phyloP scores from a whole-genome alignment of 371 early-diverging fungal genomes.

The Mortierella sp. region DNA sequence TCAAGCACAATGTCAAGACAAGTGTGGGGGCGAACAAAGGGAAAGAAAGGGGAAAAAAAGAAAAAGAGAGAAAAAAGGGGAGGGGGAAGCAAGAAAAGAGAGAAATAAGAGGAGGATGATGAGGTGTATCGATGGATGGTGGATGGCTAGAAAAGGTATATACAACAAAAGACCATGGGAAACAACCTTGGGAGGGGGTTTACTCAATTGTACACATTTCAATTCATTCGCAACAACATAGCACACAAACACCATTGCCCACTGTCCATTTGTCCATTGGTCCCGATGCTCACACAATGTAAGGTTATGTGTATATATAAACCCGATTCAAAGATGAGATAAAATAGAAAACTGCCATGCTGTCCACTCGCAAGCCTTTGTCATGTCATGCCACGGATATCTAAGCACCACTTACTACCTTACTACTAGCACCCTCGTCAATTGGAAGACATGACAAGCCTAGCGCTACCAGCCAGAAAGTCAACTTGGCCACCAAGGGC shows the following conservation, averaged over 20 bases:
- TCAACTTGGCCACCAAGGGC: not conserved
- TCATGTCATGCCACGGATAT: not conserved
- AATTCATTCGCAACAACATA: not conserved
- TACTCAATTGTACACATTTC: not conserved
- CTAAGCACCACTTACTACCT: not conserved
- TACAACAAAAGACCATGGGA: not conserved
- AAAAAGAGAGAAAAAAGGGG: constrained; percentile 15
- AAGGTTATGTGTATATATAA: not conserved
- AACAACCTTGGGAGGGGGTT: not conserved
- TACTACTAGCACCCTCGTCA: not conserved
- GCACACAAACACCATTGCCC: not conserved
- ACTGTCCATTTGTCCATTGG: not conserved
- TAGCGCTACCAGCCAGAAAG: not conserved
- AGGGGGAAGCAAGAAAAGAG: not conserved
- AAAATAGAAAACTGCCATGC: constrained; percentile 9
- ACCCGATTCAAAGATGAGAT: not conserved
- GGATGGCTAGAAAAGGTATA: constrained; percentile 8
- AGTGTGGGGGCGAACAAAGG: constrained; percentile 37
- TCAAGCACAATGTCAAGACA: constrained; percentile 53
- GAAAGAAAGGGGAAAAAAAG: constrained; percentile 10
- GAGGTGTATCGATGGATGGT: not conserved
- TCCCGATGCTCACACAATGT: constrained; percentile 1
- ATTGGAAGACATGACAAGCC: not conserved
- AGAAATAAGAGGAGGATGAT: not conserved
- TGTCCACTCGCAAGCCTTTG: not conserved